Base-by-base conservation (phyloP, 169 alveolate genomes). In the Plasmodium billcollinsi region DNA sequence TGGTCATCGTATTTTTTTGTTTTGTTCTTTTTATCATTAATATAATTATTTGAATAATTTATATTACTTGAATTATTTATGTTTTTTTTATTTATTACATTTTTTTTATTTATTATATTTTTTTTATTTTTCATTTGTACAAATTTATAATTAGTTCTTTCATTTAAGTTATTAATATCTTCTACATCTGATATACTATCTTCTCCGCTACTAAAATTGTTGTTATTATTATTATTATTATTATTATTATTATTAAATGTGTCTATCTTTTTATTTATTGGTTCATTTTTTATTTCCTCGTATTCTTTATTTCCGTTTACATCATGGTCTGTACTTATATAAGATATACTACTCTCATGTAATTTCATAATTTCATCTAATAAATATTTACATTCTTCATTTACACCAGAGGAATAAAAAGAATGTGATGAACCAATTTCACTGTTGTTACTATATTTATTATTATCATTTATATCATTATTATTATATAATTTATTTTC, bases 101-200 rank as follows among this genome's bases (percentile, higher is more conserved):
- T 24, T 24, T 24, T 24, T 24, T 61, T 74, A 49, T 39, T 26
- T 26, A n/a, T 26, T 21, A 5, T 59, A 52, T 52, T 45, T 14
- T 66, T 54, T 24, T 52, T 78, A 29, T 43, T 71, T 45, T 78
- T 78, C 21, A 78, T 78, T 70, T 78, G 90, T 39, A 78, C 80
- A 24, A 78, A 59, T n/a, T 50, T 65, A 43, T 66, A 78, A 56
- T 45, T 52, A 12, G 62, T 70, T 49, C 90, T 66, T 2, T 61
- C 80, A 33, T 78, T 67, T 2, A 65, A 12, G 49, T 78, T 78
- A 71, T 66, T 78, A 50, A 78, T 78, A 78, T 78, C 90, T 43
- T 78, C 90, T 7, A 78, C 80, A 21, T 78, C 90, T 3, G 90
- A 66, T 20, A 78, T 21, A 54, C 47, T 67, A 47, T 59, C 67